These are phyloP conservation scores for Trichoderma afroharzianum DNA, from an alignment of 2,329 filamentous ascomycete species.

Conservation along the genomic window DNA sequence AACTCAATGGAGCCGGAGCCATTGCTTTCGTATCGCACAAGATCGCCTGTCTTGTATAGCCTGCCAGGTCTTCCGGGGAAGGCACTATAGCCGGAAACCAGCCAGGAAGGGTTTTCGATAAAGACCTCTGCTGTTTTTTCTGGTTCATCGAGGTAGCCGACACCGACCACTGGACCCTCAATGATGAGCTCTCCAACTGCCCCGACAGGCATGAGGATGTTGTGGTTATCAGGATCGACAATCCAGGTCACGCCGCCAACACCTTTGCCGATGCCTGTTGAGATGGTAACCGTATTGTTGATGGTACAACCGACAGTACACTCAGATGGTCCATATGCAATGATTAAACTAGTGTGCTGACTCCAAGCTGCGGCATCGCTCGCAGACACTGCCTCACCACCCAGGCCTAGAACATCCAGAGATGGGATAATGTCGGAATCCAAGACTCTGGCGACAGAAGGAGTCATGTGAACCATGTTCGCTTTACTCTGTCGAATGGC, in stretches of 20 bases:
- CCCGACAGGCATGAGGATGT: slow-evolving; percentile 46
- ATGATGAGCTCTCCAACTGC: slow-evolving; percentile 52
- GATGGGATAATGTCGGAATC: slow-evolving; percentile 44
- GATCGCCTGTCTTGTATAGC: slow-evolving; percentile 59
- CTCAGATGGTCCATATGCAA: slow-evolving; percentile 53
- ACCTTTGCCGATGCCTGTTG: slow-evolving; percentile 46
- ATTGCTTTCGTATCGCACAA: slow-evolving; percentile 52
- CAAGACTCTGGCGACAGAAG: slow-evolving; percentile 46
- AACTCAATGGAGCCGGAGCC: slow-evolving; percentile 53
- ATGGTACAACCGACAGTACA: slow-evolving; percentile 52
- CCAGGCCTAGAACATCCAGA: slow-evolving; percentile 46
- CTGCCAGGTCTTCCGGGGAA: slow-evolving; percentile 39
- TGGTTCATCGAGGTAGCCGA: slow-evolving; percentile 57
- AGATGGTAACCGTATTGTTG: slow-evolving; percentile 43
- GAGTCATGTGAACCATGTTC: slow-evolving; percentile 51
- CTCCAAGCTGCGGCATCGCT: slow-evolving; percentile 48
- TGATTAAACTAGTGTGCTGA: slow-evolving; percentile 43
- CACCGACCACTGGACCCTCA: slow-evolving; percentile 58
- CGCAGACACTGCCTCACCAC: slow-evolving; percentile 51
- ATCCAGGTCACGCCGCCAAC: slow-evolving; percentile 49
- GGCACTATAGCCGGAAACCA: slow-evolving; percentile 37
- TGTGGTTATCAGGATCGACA: slow-evolving; percentile 45
- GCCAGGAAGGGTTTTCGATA: slow-evolving; percentile 53
- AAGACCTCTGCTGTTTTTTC: slow-evolving; percentile 57
- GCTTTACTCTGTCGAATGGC: slow-evolving; percentile 42